Evolutionary conservation across 805 yeast species (phyloP).

Genomic region (Starmerella apicola): DNA sequence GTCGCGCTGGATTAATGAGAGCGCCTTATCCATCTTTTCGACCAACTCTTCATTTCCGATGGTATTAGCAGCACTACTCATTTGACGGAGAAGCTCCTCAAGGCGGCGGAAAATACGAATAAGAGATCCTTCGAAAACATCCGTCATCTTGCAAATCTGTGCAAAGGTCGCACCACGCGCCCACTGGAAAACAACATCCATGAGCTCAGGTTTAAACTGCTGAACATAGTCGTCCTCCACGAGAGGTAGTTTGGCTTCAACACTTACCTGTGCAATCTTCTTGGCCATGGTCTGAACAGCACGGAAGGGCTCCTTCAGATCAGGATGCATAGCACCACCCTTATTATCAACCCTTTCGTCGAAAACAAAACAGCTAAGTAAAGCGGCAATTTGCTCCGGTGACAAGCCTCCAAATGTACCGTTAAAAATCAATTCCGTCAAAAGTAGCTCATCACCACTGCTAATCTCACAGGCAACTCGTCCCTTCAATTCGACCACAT

Average conservation of each 20-base stretch:
- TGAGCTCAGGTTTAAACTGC: slow-evolving; percentile 78
- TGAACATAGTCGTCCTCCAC: slow-evolving; percentile 89
- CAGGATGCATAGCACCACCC: slow-evolving; percentile 68
- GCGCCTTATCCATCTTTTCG: slow-evolving; percentile 76
- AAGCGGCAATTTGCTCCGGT: slow-evolving; percentile 84
- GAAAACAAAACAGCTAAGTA: slow-evolving; percentile 89
- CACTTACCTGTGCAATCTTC: slow-evolving; percentile 76
- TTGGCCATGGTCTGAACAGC: slow-evolving; percentile 83
- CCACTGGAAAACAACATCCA: slow-evolving; percentile 97
- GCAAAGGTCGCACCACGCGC: slow-evolving; percentile 92
- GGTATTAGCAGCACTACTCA: slow-evolving; percentile 82
- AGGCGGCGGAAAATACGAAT: slow-evolving; percentile 89
- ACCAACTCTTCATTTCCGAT: slow-evolving; percentile 83
- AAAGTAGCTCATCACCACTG: slow-evolving; percentile 82
- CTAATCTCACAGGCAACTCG: slow-evolving; percentile 62
- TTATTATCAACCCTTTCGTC: slow-evolving; percentile 84
- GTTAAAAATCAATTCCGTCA: slow-evolving; percentile 88
- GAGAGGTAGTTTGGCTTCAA: slow-evolving; percentile 80
- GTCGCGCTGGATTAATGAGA: slow-evolving; percentile 83
- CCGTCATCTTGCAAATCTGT: slow-evolving; percentile 97
- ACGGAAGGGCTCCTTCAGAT: slow-evolving; percentile 82
- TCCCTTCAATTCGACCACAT: slow-evolving; percentile 90
- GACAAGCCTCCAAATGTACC: slow-evolving; percentile 84
- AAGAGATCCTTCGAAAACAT: slow-evolving; percentile 92
- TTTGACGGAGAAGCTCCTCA: slow-evolving; percentile 84